A percentile compares a stretch with the other conserved stretches of the same genome.
Conservation (phyloP, 2,329 filamentous ascomycete species). For the Xylariaceae sp. region DNA sequence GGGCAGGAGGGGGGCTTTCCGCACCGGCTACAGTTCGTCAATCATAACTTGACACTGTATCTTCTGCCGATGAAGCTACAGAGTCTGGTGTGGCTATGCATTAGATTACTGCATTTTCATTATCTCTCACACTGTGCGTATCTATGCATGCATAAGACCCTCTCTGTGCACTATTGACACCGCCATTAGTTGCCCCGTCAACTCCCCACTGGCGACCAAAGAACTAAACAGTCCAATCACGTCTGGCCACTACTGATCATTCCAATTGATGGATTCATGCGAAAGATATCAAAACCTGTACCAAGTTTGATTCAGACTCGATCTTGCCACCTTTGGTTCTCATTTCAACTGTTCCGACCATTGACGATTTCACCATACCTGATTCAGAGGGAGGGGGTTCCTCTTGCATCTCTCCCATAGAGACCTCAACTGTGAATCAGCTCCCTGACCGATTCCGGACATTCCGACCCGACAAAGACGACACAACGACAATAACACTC, state of each 20-base stretch:
- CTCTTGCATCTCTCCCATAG: too few relatives aligned
- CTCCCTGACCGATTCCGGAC: too few relatives aligned
- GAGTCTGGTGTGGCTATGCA: too few relatives aligned
- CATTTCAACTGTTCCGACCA: conserved; percentile 1
- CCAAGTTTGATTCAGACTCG: too few relatives aligned
- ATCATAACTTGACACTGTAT: too few relatives aligned
- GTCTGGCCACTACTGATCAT: conserved; percentile 1
- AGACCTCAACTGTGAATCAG: too few relatives aligned
- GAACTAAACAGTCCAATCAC: conserved; percentile 13
- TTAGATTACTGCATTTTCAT: too few relatives aligned
- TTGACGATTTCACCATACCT: background rate
- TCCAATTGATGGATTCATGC: conserved; percentile 6
- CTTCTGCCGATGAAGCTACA: too few relatives aligned
- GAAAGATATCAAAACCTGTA: background rate
- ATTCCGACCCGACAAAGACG: too few relatives aligned
- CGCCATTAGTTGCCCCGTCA: conserved; percentile 15
- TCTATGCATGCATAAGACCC: background rate
- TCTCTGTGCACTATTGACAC: background rate
- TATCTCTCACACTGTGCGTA: background rate
- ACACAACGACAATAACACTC: too few relatives aligned
- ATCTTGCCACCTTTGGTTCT: too few relatives aligned
- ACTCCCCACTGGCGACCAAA: conserved; percentile 4
- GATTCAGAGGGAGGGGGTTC: conserved; percentile 2
- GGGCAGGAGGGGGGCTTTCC: conserved; percentile 2
- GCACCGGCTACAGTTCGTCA: too few relatives aligned